Conservation (phyloP, 108 stramenopile species). For the Nannochloropsis gaditana region DNA sequence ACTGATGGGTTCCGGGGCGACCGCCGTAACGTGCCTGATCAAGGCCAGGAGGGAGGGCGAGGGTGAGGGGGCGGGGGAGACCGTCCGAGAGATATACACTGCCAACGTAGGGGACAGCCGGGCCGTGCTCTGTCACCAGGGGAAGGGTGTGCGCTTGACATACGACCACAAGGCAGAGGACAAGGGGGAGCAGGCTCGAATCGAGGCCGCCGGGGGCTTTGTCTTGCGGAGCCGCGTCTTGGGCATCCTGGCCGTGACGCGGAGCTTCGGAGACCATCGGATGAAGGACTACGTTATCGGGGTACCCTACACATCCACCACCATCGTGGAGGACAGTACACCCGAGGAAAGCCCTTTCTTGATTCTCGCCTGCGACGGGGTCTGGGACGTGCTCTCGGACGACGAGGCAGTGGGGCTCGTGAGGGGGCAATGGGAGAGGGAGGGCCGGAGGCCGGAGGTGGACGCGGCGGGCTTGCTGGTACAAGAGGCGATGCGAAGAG, state of each 20-base stretch:
- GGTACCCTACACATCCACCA: slow-evolving; percentile 20
- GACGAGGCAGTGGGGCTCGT: slow-evolving; percentile 53
- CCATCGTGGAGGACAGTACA: neutral
- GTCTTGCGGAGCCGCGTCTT: slow-evolving; percentile 57
- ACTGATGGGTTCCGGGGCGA: slow-evolving; percentile 77
- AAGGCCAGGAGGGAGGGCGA: slow-evolving; percentile 33
- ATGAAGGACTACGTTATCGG: slow-evolving; percentile 45
- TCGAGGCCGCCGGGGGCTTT: slow-evolving; percentile 57
- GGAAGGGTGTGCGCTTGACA: slow-evolving; percentile 48
- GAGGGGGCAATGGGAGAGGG: neutral
- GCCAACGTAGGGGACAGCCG: slow-evolving; percentile 93
- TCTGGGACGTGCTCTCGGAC: slow-evolving; percentile 59
- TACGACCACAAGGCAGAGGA: slow-evolving; percentile 59
- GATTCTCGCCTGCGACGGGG: slow-evolving; percentile 59
- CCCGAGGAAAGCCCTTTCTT: slow-evolving; percentile 53
- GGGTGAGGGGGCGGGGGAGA: slow-evolving; percentile 39
- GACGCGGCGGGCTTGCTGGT: slow-evolving; percentile 19
- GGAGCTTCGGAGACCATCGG: slow-evolving; percentile 58
- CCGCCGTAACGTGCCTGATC: slow-evolving; percentile 80
- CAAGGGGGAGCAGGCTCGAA: slow-evolving; percentile 45
- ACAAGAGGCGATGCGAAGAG: slow-evolving; percentile 26
- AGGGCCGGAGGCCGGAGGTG: slow-evolving; percentile 9
- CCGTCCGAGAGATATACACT: slow-evolving; percentile 56
- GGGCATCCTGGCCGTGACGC: slow-evolving; percentile 59
- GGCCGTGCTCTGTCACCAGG: slow-evolving; percentile 64